Evolutionary conservation across 441 rosid genomes (phyloP).

Genomic region (Gossypium trilobum): DNA sequence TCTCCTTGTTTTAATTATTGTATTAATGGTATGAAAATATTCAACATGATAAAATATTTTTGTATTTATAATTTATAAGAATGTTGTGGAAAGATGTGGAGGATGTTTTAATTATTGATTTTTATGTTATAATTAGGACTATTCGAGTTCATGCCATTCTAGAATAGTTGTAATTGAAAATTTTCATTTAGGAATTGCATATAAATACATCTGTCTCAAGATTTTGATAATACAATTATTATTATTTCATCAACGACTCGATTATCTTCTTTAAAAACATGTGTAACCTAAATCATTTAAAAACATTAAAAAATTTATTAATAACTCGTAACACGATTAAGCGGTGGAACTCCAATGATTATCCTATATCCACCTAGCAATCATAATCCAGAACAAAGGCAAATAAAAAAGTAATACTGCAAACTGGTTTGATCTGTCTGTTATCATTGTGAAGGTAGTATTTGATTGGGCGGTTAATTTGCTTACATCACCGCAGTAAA

Average conservation of each 20-base stretch:
- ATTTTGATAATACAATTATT: fast-evolving
- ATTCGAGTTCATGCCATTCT: too few relatives aligned
- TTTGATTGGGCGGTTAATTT: constrained; percentile 4
- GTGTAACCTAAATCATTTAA: fast-evolving
- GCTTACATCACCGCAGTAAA: not conserved
- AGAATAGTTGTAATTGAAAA: too few relatives aligned
- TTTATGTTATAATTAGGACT: too few relatives aligned
- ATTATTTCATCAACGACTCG: fast-evolving
- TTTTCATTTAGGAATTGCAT: too few relatives aligned
- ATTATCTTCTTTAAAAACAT: too few relatives aligned
- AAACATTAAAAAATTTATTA: too few relatives aligned
- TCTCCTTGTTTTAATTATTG: not conserved
- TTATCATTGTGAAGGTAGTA: not conserved
- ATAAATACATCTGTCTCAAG: too few relatives aligned
- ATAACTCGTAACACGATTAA: too few relatives aligned
- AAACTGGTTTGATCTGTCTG: not conserved
- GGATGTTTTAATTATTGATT: constrained; percentile 17
- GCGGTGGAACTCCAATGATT: not conserved
- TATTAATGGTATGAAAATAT: not conserved
- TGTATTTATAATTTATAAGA: not conserved
- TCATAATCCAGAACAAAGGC: not conserved
- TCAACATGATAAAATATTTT: too few relatives aligned
- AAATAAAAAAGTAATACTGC: not conserved
- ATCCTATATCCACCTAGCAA: not conserved
- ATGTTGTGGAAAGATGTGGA: constrained; percentile 28